These are phyloP conservation scores for Clausena lansium DNA, from an alignment of 345 rosid genomes.

Conservation along the genomic window DNA sequence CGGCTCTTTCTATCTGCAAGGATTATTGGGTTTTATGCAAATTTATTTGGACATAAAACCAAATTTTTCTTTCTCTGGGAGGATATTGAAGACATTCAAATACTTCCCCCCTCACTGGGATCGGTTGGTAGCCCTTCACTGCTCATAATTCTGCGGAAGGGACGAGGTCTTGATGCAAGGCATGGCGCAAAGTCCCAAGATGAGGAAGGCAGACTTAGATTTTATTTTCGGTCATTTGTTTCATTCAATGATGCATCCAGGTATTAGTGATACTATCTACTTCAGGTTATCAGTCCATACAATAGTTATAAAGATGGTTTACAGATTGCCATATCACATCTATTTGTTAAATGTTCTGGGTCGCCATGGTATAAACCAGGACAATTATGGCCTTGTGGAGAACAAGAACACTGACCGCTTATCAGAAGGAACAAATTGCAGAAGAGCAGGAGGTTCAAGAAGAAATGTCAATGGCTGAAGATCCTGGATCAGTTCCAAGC, in stretches of 20 bases:
- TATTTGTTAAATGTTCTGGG: constrained; percentile 10
- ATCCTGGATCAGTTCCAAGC: constrained; percentile 27
- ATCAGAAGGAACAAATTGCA: constrained; percentile 54
- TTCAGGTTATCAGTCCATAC: background rate
- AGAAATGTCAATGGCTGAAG: constrained; percentile 39
- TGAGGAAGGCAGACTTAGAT: constrained; percentile 75
- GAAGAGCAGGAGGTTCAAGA: constrained; percentile 57
- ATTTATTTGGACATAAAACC: constrained; percentile 82
- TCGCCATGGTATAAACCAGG: constrained; percentile 39
- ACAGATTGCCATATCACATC: background rate
- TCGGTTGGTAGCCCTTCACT: constrained; percentile 75
- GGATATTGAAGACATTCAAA: constrained; percentile 74
- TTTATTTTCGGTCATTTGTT: constrained; percentile 72
- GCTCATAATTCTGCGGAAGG: constrained; percentile 56
- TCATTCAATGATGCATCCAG: constrained; percentile 75
- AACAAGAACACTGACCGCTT: constrained; percentile 50
- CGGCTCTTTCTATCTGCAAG: constrained; percentile 83
- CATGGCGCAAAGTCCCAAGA: constrained; percentile 80
- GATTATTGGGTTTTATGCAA: constrained; percentile 81
- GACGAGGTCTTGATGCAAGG: constrained; percentile 70
- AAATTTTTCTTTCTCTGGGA: constrained; percentile 88
- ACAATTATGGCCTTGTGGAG: constrained; percentile 88
- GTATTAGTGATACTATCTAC: constrained; percentile 26
- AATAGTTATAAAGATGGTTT: background rate
- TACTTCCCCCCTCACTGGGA: constrained; percentile 67